Conservation (phyloP, 371 early-diverging fungal genomes). For the Lichtheimia corymbifera region DNA sequence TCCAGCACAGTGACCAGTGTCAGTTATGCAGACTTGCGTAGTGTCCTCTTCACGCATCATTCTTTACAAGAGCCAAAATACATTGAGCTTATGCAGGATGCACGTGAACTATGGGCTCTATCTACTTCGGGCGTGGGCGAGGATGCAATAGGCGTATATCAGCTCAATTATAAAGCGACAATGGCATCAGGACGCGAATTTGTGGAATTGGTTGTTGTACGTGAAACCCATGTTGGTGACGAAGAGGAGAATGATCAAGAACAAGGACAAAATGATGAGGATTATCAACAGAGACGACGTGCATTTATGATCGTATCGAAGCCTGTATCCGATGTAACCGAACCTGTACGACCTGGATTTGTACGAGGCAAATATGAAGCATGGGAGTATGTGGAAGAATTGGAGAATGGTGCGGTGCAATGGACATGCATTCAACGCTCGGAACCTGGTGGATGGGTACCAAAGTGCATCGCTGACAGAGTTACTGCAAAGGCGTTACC, state of each 20-base stretch:
- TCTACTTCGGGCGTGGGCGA: neutral
- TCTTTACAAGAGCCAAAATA: conserved; percentile 24
- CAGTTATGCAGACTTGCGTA: conserved; percentile 19
- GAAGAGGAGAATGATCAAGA: neutral
- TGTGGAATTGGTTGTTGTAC: conserved; percentile 28
- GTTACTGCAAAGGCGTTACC: conserved; percentile 22
- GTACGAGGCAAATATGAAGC: conserved; percentile 31
- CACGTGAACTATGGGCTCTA: conserved; percentile 7
- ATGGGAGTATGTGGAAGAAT: conserved; percentile 30
- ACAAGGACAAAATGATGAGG: too few species aligned
- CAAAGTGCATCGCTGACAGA: conserved; percentile 21
- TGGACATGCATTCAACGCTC: conserved; percentile 35
- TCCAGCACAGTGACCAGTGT: conserved; percentile 15
- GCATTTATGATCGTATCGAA: conserved; percentile 28
- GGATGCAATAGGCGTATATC: conserved; percentile 26
- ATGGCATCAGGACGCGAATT: conserved; percentile 25
- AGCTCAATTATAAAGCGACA: conserved; percentile 32
- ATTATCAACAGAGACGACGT: conserved; percentile 2
- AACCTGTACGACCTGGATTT: conserved; percentile 12
- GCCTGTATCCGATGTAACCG: conserved; percentile 12
- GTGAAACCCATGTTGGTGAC: conserved; percentile 3
- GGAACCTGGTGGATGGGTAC: conserved; percentile 28
- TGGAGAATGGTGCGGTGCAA: conserved; percentile 19
- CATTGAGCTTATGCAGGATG: conserved; percentile 21
- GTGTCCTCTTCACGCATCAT: conserved; percentile 19